phyloP scores from a whole-genome alignment of 495 filamentous ascomycete genomes.

The Daldinia caldariorum region DNA sequence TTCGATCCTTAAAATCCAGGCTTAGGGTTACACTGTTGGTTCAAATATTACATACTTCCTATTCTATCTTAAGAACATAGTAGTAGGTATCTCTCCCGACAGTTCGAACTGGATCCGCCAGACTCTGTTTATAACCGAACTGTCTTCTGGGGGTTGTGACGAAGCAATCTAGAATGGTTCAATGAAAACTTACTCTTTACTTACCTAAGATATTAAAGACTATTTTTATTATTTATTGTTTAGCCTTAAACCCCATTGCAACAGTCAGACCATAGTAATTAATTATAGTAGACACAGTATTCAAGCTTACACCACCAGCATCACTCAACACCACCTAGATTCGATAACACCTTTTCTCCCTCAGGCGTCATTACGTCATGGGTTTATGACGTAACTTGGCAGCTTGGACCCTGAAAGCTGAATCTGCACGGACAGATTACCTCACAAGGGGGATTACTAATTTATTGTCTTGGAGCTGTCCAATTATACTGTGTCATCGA shows the following conservation, averaged over 20 bases:
- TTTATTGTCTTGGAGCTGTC: background rate
- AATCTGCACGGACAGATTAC: constrained; percentile 7
- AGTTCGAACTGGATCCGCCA: background rate
- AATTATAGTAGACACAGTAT: background rate
- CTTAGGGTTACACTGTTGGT: constrained; percentile 1
- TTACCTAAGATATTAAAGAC: background rate
- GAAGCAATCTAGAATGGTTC: background rate
- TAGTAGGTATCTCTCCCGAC: background rate
- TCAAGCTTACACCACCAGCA: background rate
- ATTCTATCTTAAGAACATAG: background rate
- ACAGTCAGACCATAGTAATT: background rate
- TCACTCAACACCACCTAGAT: background rate
- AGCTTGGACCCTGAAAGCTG: constrained; percentile 18
- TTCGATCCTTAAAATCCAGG: constrained; percentile 1
- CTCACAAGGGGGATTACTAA: constrained; percentile 23
- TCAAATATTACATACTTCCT: constrained; percentile 11
- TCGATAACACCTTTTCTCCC: background rate
- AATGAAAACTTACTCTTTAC: background rate
- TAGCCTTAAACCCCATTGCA: background rate
- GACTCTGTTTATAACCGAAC: constrained; percentile 12
- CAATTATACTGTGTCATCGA: constrained; percentile 17
- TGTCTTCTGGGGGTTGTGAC: background rate
- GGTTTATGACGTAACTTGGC: constrained; percentile 36
- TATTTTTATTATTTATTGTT: background rate
- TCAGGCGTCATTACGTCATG: constrained; percentile 35